phyloP scores from a whole-genome alignment of 2,329 filamentous ascomycete species.

The Colletotrichum sp. region DNA sequence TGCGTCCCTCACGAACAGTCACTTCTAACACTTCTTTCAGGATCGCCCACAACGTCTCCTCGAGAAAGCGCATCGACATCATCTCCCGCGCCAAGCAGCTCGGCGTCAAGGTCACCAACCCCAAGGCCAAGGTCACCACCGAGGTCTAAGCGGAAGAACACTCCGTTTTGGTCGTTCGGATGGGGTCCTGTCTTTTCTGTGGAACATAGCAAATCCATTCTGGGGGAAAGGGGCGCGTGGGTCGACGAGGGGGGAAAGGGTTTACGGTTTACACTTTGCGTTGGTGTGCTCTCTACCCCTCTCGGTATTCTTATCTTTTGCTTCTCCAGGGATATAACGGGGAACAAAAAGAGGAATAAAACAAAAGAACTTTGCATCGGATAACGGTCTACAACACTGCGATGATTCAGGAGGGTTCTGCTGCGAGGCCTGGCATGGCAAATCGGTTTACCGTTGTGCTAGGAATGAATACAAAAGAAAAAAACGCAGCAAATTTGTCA shows the following conservation, averaged over 20 bases:
- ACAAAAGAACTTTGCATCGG: slow-evolving; percentile 17
- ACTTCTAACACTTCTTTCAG: slow-evolving; percentile 51
- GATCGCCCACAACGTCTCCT: slow-evolving; percentile 98
- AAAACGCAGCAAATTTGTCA: slow-evolving; percentile 19
- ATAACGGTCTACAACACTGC: slow-evolving; percentile 20
- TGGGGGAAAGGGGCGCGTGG: background rate
- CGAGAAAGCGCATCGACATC: slow-evolving; percentile 98
- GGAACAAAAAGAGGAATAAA: slow-evolving; percentile 6
- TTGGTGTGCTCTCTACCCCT: slow-evolving; percentile 20
- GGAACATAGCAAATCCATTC: background rate
- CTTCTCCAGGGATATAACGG: background rate
- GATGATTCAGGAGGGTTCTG: slow-evolving; percentile 19
- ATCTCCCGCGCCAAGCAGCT: slow-evolving; percentile 96
- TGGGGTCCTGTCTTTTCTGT: background rate
- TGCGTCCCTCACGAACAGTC: fast-evolving
- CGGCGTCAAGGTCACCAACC: slow-evolving; percentile 99
- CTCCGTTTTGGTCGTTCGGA: background rate
- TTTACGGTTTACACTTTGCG: slow-evolving; percentile 18
- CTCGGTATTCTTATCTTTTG: background rate
- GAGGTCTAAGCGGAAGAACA: slow-evolving; percentile 69
- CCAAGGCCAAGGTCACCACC: slow-evolving; percentile 98
- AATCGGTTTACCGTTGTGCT: slow-evolving; percentile 20
- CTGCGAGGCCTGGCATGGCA: slow-evolving; percentile 19
- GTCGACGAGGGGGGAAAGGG: background rate
- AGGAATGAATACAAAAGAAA: slow-evolving; percentile 20